Base-by-base conservation (phyloP, 768 basidiomycete species). In the Scleroderma citrinum region DNA sequence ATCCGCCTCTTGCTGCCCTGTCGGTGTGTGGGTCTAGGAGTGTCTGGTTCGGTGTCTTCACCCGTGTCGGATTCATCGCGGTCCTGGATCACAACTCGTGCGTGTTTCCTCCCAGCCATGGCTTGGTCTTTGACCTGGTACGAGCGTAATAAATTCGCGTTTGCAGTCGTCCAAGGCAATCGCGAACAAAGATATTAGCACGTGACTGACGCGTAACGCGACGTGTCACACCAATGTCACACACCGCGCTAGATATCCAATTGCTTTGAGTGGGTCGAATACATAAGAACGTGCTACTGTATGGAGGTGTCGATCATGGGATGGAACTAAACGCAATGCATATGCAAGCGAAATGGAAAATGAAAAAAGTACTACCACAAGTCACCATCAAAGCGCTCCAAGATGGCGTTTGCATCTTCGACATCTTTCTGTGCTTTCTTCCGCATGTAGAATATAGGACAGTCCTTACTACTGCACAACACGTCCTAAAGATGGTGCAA, bases 381-480 rank as follows among this genome's bases (percentile, higher is more conserved):
- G 56, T 91, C 87, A 5, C 65, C 66, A 48, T 91, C 85, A 63
- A 98, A 99, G 14, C 96, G 81, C 55, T 92, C 90, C 41, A 98
- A 66, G 29, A 87, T 76, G 10, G 75, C 63, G 53, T 80, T 81
- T 3, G 88, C 78, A 57, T 97, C 93, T 54, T 91, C 91, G 0
- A 95, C 96, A 61, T 98, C 95, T 66, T 97, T 97, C 68, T 98
- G 96, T 8, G 94, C 85, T 61, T 97, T 97, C 72, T 97, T 97
- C 37, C 96, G 74, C 85, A 96, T 92, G 65, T 99, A 99, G 69
- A 94, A 99, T 52, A 98, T 98, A 0, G 96, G 96, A 58, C 96
- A 99, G 69, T 99, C 96, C 62, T 90, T 94, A 62, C 90, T 93
- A 0, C 91, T 88, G 63, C 95, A 99, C 24, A 99, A 73, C 8